Evolutionary conservation across 768 basidiomycete species (phyloP).

Genomic region (Boletus barrowsii): DNA sequence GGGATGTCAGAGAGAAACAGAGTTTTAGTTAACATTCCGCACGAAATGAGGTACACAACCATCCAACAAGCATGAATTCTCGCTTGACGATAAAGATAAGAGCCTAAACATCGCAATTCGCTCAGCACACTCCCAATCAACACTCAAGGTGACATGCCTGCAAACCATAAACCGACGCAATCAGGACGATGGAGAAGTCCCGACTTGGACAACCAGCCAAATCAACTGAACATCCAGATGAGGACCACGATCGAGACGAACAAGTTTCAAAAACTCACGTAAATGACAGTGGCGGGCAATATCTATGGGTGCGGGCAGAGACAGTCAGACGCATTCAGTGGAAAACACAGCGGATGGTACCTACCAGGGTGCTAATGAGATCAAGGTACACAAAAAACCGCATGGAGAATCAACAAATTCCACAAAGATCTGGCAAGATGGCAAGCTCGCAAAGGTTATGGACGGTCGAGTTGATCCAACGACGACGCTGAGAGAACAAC

Average conservation of each 20-base stretch:
- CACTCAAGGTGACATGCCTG: slow-evolving; percentile 40
- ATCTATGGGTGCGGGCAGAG: slow-evolving; percentile 34
- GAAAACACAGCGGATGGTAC: slow-evolving; percentile 1
- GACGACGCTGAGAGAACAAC: slow-evolving; percentile 62
- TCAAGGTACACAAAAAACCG: slow-evolving; percentile 68
- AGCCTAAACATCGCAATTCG: slow-evolving; percentile 31
- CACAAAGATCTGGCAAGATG: slow-evolving; percentile 60
- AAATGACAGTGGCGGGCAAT: slow-evolving; percentile 58
- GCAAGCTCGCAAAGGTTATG: slow-evolving; percentile 67
- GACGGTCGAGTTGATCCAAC: slow-evolving; percentile 74
- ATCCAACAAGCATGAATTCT: slow-evolving; percentile 75
- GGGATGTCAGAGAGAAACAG: not conserved
- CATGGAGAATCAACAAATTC: slow-evolving; percentile 76
- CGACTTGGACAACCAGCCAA: slow-evolving; percentile 60
- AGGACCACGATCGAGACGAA: slow-evolving; percentile 3
- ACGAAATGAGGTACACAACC: slow-evolving; percentile 68
- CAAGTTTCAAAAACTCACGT: slow-evolving; percentile 38
- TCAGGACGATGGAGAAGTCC: slow-evolving; percentile 63
- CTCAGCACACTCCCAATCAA: not conserved
- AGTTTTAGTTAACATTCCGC: slow-evolving; percentile 22
- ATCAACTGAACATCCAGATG: slow-evolving; percentile 39
- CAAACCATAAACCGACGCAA: slow-evolving; percentile 66
- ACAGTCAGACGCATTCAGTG: slow-evolving; percentile 6
- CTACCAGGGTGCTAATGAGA: slow-evolving; percentile 58
- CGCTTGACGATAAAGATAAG: slow-evolving; percentile 70